These are phyloP conservation scores for Stagonosporopsis rhizophila DNA, from an alignment of 2,329 filamentous ascomycete genomes.

Conservation along the genomic window DNA sequence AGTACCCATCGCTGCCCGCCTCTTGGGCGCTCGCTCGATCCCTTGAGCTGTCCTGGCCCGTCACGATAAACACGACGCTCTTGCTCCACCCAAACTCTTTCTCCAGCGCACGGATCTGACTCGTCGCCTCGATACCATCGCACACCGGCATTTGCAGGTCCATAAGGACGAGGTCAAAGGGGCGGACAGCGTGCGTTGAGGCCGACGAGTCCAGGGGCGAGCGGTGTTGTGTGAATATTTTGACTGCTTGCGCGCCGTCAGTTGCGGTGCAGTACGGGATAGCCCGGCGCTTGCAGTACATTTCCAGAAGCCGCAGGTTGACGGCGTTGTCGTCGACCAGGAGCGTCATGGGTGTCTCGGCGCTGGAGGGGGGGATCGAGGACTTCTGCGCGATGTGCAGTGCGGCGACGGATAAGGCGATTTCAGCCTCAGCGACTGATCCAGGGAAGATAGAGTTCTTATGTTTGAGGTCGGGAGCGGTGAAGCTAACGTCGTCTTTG, in stretches of 20 bases:
- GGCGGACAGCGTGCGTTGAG: slow-evolving; percentile 4
- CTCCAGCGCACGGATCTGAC: slow-evolving; percentile 45
- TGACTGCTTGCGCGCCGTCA: slow-evolving; percentile 53
- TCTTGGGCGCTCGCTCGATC: slow-evolving; percentile 35
- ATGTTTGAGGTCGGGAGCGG: neutral
- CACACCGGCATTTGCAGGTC: slow-evolving; percentile 53
- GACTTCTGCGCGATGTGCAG: slow-evolving; percentile 9
- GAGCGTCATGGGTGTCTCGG: slow-evolving; percentile 38
- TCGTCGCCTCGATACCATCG: slow-evolving; percentile 48
- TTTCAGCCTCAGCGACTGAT: slow-evolving; percentile 14
- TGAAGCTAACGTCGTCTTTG: neutral
- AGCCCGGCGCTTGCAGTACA: slow-evolving; percentile 56
- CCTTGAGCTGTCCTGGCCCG: slow-evolving; percentile 39
- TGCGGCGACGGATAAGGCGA: slow-evolving; percentile 21
- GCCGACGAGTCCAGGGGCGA: neutral
- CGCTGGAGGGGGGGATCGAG: neutral
- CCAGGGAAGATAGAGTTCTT: slow-evolving; percentile 15
- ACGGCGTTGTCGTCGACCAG: slow-evolving; percentile 57
- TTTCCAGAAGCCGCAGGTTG: slow-evolving; percentile 55
- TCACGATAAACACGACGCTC: slow-evolving; percentile 45
- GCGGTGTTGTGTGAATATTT: slow-evolving; percentile 34
- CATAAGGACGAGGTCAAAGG: slow-evolving; percentile 50
- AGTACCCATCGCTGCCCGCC: slow-evolving; percentile 42
- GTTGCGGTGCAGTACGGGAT: slow-evolving; percentile 48
- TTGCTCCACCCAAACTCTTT: slow-evolving; percentile 26